These are phyloP conservation scores for Ophiocordyceps camponoti-floridani DNA, from an alignment of 2,329 filamentous ascomycete genomes.

Conservation along the genomic window DNA sequence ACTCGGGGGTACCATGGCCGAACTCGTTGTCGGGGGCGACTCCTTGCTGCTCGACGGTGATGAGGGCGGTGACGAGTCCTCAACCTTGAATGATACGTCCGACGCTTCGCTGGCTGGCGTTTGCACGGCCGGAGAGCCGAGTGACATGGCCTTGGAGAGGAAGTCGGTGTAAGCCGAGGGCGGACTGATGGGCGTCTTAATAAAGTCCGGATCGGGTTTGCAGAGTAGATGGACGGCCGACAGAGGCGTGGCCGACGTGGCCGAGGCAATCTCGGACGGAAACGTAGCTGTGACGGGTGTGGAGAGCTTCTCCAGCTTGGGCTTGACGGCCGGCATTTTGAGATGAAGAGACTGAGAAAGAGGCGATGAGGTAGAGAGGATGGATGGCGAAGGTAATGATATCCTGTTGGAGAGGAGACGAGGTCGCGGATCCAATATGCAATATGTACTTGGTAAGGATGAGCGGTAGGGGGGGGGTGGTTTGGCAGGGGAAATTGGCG, in stretches of 20 bases:
- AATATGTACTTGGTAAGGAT: background rate
- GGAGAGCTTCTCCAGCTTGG: slow-evolving; percentile 43
- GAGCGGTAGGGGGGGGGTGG: background rate
- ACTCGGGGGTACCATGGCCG: slow-evolving; percentile 23
- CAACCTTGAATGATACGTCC: slow-evolving; percentile 38
- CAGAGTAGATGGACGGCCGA: slow-evolving; percentile 22
- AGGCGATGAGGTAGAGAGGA: background rate
- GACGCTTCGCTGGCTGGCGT: slow-evolving; percentile 33
- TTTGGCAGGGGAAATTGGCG: background rate
- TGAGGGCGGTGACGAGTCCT: slow-evolving; percentile 14
- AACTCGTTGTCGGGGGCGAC: slow-evolving; percentile 18
- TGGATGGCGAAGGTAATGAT: background rate
- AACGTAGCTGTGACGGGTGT: slow-evolving; percentile 46
- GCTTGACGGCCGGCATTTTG: slow-evolving; percentile 34
- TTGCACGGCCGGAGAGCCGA: slow-evolving; percentile 48
- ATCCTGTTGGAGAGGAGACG: background rate
- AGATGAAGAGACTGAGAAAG: background rate
- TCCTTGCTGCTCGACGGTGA: slow-evolving; percentile 12
- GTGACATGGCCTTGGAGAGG: slow-evolving; percentile 57
- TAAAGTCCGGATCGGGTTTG: slow-evolving; percentile 28
- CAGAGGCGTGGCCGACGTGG: slow-evolving; percentile 51
- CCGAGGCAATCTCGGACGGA: slow-evolving; percentile 40
- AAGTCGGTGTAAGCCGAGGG: slow-evolving; percentile 86
- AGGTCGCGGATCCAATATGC: too few relatives aligned
- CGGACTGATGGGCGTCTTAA: slow-evolving; percentile 86